Base-by-base conservation (phyloP, 768 basidiomycete genomes). In the Calocera viscosa region DNA sequence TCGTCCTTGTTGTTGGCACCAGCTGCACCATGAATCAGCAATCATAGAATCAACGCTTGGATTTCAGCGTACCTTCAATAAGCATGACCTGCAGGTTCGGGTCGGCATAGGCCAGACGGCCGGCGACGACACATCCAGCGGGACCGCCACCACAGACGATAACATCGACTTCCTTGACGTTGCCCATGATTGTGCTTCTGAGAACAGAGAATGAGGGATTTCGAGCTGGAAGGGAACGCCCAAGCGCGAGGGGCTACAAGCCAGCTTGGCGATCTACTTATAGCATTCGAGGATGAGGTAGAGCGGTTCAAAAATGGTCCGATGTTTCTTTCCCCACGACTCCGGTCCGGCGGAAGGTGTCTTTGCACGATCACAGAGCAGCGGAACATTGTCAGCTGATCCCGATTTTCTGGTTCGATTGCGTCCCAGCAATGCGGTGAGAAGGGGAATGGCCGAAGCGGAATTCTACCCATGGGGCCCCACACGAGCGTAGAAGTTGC, bases 81-180 rank as follows among this genome's bases (percentile, higher is more conserved):
- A 89, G 82, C 84, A 88, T 86, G 67, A 89, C 86, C 73, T 88
- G 86, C 66, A 89, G 75, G 71, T 77, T 87, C 28, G 86, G 86
- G 75, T 88, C 87, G 40, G 86, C 86, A 71, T 84, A 85, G 0
- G 87, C 87, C 65, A 89, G 76, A 66, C 87, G 80, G 65, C 87
- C 87, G 14, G 87, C 87, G 32, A 84, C 82, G 64, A 86, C 86
- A 72, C 85, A 85, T 68, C 85, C 86, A 79, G 69, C 22, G 63
- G 64, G 67, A 14, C 68, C 68, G 1, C 65, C 67, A 64, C 86
- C 86, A 68, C 79, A 80, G 66, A 88, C 84, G 69, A 88, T 86
- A 67, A 87, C 78, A 77, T 87, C 86, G 75, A 88, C 86, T 80
- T 86, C 68, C 19, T 43, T 49, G 11, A 65, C 86, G 72, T 86